Conservation (phyloP, 2,329 filamentous ascomycete genomes). For the Paecilomyces variotii region DNA sequence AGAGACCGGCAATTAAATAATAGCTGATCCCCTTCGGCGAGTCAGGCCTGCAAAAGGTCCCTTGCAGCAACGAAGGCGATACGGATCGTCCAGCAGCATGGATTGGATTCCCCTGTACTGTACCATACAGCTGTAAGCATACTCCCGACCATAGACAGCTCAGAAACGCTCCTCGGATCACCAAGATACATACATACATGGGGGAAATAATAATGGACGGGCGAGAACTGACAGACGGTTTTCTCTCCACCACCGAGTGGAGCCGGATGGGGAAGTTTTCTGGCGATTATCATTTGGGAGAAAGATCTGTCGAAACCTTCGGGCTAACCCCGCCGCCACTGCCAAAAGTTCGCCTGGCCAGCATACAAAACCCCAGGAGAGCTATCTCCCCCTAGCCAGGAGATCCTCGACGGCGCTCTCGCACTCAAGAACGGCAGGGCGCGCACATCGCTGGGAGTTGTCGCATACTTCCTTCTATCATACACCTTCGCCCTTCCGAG, state of each 20-base stretch:
- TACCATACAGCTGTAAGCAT: no score
- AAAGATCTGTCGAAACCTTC: background rate
- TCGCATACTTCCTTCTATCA: background rate
- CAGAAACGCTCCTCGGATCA: no score
- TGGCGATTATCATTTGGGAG: background rate
- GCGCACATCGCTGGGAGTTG: background rate
- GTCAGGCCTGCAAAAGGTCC: background rate
- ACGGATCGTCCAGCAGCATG: background rate
- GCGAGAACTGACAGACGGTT: background rate
- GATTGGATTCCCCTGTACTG: background rate
- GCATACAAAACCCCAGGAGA: background rate
- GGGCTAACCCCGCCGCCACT: background rate
- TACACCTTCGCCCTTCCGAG: conserved; percentile 2
- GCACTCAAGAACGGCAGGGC: background rate
- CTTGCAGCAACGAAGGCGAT: background rate
- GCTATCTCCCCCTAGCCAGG: background rate
- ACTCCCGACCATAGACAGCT: no score
- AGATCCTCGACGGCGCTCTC: background rate
- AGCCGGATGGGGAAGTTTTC: background rate
- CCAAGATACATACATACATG: no score
- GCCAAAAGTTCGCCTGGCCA: background rate
- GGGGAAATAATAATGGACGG: background rate
- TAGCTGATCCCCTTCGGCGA: background rate
- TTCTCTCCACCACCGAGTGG: background rate
- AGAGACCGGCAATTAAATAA: background rate